Conservation (phyloP, 305 asterid genomes). For the Fraxinus greggii region DNA sequence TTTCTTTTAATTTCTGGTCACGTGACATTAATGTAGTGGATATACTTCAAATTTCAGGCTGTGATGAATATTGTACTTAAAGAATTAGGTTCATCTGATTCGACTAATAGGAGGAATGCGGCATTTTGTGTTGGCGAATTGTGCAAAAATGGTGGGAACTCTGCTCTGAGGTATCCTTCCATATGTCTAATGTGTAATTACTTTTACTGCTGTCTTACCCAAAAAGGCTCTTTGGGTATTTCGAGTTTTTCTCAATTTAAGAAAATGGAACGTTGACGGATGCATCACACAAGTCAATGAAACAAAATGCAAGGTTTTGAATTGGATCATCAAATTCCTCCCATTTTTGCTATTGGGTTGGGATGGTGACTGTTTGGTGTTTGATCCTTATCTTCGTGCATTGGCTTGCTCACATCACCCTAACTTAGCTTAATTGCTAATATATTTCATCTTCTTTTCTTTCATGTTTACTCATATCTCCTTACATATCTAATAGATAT, state of each 20-base stretch:
- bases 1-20: constrained; percentile 1
- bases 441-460: constrained; percentile 9
- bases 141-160: constrained; percentile 90
- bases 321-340: constrained; percentile 13
- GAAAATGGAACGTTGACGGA: background rate
- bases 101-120: constrained; percentile 94
- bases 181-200: constrained; percentile 11
- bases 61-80: constrained; percentile 85
- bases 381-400: background rate
- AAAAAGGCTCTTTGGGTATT: background rate
- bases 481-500: constrained; percentile 55
- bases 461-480: constrained; percentile 25
- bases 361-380: background rate
- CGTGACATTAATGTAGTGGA: constrained; percentile 24
- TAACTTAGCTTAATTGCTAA: background rate
- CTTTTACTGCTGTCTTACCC: constrained; percentile 10
- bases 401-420: background rate
- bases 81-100: constrained; percentile 77
- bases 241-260: background rate
- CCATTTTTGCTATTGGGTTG: background rate
- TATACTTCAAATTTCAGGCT: constrained; percentile 52
- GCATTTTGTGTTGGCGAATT: constrained; percentile 98
- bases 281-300: background rate
- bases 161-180: constrained; percentile 75
- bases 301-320: background rate